Base-by-base conservation (phyloP, 31 red algal species). In the Bonnemaisonia californica region DNA sequence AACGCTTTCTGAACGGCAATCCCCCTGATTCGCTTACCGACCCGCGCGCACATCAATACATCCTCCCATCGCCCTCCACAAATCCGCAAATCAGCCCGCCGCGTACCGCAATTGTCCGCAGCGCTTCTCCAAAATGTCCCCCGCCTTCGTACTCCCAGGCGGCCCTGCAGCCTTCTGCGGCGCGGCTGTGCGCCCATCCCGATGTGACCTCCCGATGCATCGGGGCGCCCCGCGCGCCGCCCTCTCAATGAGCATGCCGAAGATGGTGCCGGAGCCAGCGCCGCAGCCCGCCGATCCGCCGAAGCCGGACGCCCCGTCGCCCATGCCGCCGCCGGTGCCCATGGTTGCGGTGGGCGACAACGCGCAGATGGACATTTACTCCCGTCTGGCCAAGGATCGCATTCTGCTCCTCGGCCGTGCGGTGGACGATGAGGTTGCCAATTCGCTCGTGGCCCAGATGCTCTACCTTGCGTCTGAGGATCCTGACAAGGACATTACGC, bases 341-440 rank as follows among this genome's bases (percentile, higher is more conserved):
- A 90, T 90, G 86, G 86, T 90, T 71, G 86, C 86, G 1, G 77
- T 90, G 30, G 86, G 90, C 18, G 97, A 87, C 65, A 84, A 94
- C 57, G 82, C 82, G 1, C 85, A 89, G 62, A 93, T 96, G 86
- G 97, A 99, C 82, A 99, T 99, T 76, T 99, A 99, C 83, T 99
- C 97, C 28, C 91, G 97, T 63, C 89, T 99, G 27, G 89, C 91
- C 29, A 99, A 96, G 77, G 97, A 99, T 79, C 83, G 97, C 39
- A 96, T 95, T 74, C 57, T 99, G 24, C 74, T 99, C 5, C 88
- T 99, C 22, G 93, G 93, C 39, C 81, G 84, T 23, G 59, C 75
- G 33, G 93, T 99, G 28, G 93, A 99, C 40, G 97, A 99, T 73
- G 86, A 96, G 75, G 93, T 99, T 11, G 90, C 95, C 47, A 99